These are phyloP conservation scores for Metschnikowia cerradonensis DNA, from an alignment of 805 yeast species.

Conservation along the genomic window DNA sequence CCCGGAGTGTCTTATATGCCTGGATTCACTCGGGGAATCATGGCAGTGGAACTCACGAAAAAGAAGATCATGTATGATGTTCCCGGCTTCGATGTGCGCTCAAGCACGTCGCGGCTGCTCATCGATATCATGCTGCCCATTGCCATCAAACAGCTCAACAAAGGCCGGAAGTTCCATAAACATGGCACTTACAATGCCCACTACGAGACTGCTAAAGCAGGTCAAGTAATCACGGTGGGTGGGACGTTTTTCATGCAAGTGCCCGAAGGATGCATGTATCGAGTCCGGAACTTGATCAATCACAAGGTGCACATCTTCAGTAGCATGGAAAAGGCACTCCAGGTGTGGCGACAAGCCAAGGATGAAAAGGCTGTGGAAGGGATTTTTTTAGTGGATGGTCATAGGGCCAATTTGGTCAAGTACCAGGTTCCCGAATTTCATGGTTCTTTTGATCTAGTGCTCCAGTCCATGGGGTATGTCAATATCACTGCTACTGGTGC, in stretches of 20 bases:
- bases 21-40: constrained; percentile 61
- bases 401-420: constrained; percentile 9
- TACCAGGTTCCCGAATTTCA: constrained; percentile 66
- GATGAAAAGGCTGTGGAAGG: constrained; percentile 21
- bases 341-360: constrained; percentile 22
- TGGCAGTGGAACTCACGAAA: constrained; percentile 29
- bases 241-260: constrained; percentile 58
- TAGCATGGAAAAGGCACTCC: constrained; percentile 27
- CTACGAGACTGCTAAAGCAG: constrained; percentile 39
- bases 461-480: constrained; percentile 62
- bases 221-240: constrained; percentile 49
- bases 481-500: constrained; percentile 58
- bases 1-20: constrained; percentile 56
- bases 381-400: constrained; percentile 15
- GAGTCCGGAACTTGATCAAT: constrained; percentile 43
- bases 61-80: constrained; percentile 38
- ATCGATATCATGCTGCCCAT: constrained; percentile 23
- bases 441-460: constrained; percentile 62
- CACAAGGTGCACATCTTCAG: constrained; percentile 35
- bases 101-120: constrained; percentile 21
- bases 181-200: constrained; percentile 28
- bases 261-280: constrained; percentile 48
- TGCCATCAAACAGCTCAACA: constrained; percentile 24
- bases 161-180: constrained; percentile 27
- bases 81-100: constrained; percentile 39